Evolutionary conservation across 371 early-diverging fungal species (phyloP).

Genomic region (Mortierella sp.): DNA sequence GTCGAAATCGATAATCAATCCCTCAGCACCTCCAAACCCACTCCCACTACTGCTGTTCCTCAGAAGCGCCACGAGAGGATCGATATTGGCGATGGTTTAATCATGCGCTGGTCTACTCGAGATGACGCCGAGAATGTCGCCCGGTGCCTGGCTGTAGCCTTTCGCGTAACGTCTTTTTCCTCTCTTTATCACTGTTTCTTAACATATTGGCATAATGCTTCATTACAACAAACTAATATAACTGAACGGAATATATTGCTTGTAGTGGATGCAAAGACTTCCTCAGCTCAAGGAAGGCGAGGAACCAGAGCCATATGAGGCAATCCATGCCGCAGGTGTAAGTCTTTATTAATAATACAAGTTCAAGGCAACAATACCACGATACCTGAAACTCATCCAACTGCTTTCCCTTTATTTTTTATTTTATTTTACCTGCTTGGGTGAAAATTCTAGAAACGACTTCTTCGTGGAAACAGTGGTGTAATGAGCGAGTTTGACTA

Average conservation of each 20-base stretch:
- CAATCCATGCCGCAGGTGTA: slow-evolving; percentile 10
- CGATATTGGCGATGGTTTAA: slow-evolving; percentile 32
- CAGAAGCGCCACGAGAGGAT: slow-evolving; percentile 17
- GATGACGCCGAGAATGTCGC: slow-evolving; percentile 28
- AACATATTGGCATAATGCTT: too few species aligned
- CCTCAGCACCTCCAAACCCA: neutral
- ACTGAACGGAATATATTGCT: too few species aligned
- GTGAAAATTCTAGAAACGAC: slow-evolving; percentile 15
- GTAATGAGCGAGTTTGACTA: slow-evolving; percentile 39
- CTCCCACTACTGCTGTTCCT: neutral
- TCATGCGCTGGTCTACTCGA: slow-evolving; percentile 42
- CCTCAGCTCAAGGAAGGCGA: slow-evolving; percentile 7
- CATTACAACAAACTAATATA: neutral
- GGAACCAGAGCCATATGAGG: slow-evolving; percentile 8
- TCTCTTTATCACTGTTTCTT: neutral
- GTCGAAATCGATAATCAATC: neutral
- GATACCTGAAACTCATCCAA: neutral
- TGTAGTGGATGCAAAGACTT: slow-evolving; percentile 11
- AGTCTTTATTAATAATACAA: neutral
- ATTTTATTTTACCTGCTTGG: too few species aligned
- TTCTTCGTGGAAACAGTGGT: slow-evolving; percentile 23
- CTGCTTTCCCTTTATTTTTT: neutral
- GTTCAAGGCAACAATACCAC: too few species aligned
- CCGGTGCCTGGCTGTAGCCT: slow-evolving; percentile 20
- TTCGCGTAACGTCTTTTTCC: slow-evolving; percentile 12